Percentiles rank a stretch among this genome's conserved stretches.
These are phyloP conservation scores for Lachancea sp. DNA, from an alignment of 805 yeast species.

Conservation along the genomic window DNA sequence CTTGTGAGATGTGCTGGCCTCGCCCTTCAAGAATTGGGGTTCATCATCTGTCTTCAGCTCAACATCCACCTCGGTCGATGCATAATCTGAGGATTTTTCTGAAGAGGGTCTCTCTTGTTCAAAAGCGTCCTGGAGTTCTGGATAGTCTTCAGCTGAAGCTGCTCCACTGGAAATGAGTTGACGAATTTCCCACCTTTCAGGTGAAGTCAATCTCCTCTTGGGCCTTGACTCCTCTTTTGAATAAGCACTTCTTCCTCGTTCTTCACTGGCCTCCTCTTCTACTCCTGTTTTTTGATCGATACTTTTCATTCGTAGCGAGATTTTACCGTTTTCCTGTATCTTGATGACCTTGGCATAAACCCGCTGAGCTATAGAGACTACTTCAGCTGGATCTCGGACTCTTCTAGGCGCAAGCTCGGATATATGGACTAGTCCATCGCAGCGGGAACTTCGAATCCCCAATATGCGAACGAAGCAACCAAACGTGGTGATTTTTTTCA, in stretches of 20 bases:
- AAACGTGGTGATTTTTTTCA: constrained; percentile 53
- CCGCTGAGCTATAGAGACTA: constrained; percentile 48
- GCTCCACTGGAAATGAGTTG: constrained; percentile 80
- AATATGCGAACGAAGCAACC: constrained; percentile 71
- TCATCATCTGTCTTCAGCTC: constrained; percentile 57
- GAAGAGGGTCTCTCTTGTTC: constrained; percentile 23
- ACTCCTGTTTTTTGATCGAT: constrained; percentile 68
- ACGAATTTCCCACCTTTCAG: constrained; percentile 85
- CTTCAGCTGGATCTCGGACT: constrained; percentile 52
- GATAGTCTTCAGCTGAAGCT: constrained; percentile 58
- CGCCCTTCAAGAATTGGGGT: constrained; percentile 66
- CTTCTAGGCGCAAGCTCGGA: constrained; percentile 54
- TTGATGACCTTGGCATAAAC: constrained; percentile 58
- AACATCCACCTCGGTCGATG: constrained; percentile 52
- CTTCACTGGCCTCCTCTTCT: constrained; percentile 14
- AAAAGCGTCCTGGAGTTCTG: constrained; percentile 45
- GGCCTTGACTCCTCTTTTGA: constrained; percentile 10
- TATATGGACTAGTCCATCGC: constrained; percentile 69
- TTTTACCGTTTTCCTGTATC: constrained; percentile 39
- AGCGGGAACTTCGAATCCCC: constrained; percentile 30
- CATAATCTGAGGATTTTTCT: constrained; percentile 6
- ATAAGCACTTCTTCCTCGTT: constrained; percentile 13
- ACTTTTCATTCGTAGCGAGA: constrained; percentile 62
- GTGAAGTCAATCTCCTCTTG: constrained; percentile 60
- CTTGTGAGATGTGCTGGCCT: constrained; percentile 23